Conservation (phyloP, 108 stramenopile species). For the Cyclotella baltica region DNA sequence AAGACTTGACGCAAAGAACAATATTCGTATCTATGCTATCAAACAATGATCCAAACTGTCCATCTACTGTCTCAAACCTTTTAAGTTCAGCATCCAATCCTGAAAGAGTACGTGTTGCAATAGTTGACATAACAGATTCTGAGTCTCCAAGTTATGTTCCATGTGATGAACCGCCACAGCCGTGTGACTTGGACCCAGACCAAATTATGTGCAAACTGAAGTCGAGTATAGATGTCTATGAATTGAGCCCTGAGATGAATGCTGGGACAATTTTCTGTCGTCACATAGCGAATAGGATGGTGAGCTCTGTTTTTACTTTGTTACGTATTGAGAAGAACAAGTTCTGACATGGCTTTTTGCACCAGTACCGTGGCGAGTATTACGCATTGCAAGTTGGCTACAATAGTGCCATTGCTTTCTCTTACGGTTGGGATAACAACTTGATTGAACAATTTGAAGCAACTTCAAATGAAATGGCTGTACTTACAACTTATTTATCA, state of each 20-base stretch:
- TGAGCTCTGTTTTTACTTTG: neutral
- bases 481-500: conserved; percentile 61
- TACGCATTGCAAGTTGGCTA: conserved; percentile 71
- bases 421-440: conserved; percentile 63
- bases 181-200: conserved; percentile 54
- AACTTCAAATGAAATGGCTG: conserved; percentile 69
- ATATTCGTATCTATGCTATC: conserved; percentile 66
- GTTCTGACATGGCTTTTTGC: neutral
- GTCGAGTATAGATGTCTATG: conserved; percentile 57
- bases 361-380: conserved; percentile 75
- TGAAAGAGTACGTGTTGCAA: conserved; percentile 59
- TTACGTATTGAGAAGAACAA: neutral
- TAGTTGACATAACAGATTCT: conserved; percentile 60
- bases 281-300: conserved; percentile 70
- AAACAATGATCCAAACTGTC: conserved; percentile 57
- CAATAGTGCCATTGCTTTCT: conserved; percentile 71
- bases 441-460: conserved; percentile 60
- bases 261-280: conserved; percentile 76
- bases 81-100: conserved; percentile 58
- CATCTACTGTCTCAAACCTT: conserved; percentile 49
- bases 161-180: conserved; percentile 32
- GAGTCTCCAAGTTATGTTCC: conserved; percentile 29
- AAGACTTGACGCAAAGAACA: conserved; percentile 37
- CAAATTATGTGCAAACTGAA: conserved; percentile 61
- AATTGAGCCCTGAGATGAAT: conserved; percentile 53